Percentiles rank a stretch among this genome's conserved stretches.
These are phyloP conservation scores for Backusella liffmaniae DNA, from an alignment of 192 early-diverging fungal species.

Conservation along the genomic window DNA sequence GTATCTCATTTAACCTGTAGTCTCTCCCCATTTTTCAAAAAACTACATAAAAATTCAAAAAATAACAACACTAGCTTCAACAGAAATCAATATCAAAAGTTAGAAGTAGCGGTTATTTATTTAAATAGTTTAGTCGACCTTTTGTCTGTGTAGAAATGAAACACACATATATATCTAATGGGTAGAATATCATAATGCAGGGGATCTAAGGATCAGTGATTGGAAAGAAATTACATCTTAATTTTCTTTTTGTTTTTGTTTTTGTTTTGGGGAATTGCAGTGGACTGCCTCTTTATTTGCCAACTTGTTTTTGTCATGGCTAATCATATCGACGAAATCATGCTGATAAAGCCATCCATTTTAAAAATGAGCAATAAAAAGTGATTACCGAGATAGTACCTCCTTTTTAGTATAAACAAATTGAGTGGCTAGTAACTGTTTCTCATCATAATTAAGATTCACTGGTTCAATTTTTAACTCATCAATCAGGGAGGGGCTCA, in stretches of 20 bases:
- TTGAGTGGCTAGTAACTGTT: neutral
- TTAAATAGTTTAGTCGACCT: neutral
- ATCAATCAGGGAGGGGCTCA: neutral
- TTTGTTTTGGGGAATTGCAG: neutral
- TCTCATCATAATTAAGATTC: neutral
- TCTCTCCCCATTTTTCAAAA: neutral
- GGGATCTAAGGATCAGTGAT: neutral
- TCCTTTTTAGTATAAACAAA: neutral
- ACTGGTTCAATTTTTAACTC: neutral
- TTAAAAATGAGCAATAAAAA: neutral
- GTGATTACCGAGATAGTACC: neutral
- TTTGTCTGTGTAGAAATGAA: neutral
- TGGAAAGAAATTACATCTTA: neutral
- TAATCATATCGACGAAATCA: neutral
- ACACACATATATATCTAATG: neutral
- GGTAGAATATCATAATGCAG: slow-evolving; percentile 4
- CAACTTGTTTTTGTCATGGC: neutral
- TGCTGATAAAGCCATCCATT: neutral
- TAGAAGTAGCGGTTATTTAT: neutral
- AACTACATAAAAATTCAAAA: slow-evolving; percentile 1
- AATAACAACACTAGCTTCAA: neutral
- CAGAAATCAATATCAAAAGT: neutral
- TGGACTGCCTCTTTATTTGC: neutral
- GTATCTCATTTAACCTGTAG: neutral
- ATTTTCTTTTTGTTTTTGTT: neutral